These are phyloP conservation scores for Lanmaoa pseudosensibilis DNA, from an alignment of 768 basidiomycete genomes.

Conservation along the genomic window DNA sequence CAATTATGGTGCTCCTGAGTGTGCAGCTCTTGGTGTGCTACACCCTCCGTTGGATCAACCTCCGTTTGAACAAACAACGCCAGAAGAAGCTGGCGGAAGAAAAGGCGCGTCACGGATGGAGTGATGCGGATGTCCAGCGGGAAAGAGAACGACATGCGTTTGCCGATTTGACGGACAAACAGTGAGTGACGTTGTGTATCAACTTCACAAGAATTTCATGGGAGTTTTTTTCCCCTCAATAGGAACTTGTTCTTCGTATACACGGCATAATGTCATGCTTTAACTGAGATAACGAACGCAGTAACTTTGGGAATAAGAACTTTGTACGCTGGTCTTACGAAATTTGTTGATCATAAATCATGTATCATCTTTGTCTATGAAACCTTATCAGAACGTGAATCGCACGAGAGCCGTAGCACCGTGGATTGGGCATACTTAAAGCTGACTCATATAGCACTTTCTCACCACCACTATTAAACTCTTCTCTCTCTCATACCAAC, in stretches of 20 bases:
- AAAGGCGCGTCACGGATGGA: constrained; percentile 53
- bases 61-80: constrained; percentile 53
- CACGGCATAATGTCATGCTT: constrained; percentile 39
- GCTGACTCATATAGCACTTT: neutral
- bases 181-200: constrained; percentile 39
- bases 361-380: neutral
- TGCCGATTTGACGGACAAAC: constrained; percentile 61
- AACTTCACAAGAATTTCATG: constrained; percentile 2
- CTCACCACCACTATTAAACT: constrained; percentile 1
- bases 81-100: constrained; percentile 40
- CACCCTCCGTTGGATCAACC: constrained; percentile 54
- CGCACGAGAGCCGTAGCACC: neutral
- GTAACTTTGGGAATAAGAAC: constrained; percentile 6
- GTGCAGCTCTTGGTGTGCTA: constrained; percentile 50
- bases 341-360: neutral
- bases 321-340: neutral
- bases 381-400: constrained; percentile 18
- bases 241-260: constrained; percentile 64
- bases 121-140: constrained; percentile 53
- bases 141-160: constrained; percentile 64
- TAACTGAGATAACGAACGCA: constrained; percentile 1
- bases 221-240: neutral
- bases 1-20: constrained; percentile 59
- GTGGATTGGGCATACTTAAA: constrained; percentile 14
- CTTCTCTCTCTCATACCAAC: neutral